phyloP scores from a whole-genome alignment of 148 eudicot genomes.

The Vaccinium macrocarpon region DNA sequence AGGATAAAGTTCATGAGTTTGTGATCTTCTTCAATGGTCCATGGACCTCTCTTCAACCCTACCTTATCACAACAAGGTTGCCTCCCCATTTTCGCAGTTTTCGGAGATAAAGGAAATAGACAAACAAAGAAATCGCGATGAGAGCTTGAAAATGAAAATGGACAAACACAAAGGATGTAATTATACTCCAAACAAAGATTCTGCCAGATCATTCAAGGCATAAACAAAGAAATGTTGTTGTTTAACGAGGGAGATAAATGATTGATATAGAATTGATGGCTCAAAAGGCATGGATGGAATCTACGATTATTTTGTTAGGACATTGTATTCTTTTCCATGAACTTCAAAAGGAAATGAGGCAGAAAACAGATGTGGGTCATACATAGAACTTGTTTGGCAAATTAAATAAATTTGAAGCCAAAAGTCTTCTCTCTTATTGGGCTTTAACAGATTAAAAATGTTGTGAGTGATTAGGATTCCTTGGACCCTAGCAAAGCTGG shows the following conservation, averaged over 20 bases:
- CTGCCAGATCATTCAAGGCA: constrained; percentile 39
- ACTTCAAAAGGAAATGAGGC: not conserved
- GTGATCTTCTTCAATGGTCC: constrained; percentile 79
- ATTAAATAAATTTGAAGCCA: constrained; percentile 10
- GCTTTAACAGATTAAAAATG: not conserved
- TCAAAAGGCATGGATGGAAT: constrained; percentile 14
- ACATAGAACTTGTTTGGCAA: constrained; percentile 2
- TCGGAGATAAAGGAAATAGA: not conserved
- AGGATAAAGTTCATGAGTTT: constrained; percentile 63
- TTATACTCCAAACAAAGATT: constrained; percentile 46
- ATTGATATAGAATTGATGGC: constrained; percentile 20
- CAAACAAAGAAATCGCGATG: not conserved
- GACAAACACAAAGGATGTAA: not conserved
- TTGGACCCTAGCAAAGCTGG: constrained; percentile 38
- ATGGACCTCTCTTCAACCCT: constrained; percentile 82
- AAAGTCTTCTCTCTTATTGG: constrained; percentile 22
- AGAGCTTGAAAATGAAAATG: not conserved
- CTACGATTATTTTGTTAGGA: not conserved
- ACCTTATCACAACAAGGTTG: constrained; percentile 75
- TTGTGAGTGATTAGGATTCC: constrained; percentile 28
- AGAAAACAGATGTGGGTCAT: constrained; percentile 22
- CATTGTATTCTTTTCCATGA: constrained; percentile 2
- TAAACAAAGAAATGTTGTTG: constrained; percentile 25
- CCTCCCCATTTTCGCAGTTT: constrained; percentile 54
- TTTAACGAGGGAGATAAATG: constrained; percentile 23